A percentile compares a stretch with the other conserved stretches of the same genome.
These are phyloP conservation scores for Talaromyces piceae DNA, from an alignment of 2,329 filamentous ascomycete genomes.

Conservation along the genomic window DNA sequence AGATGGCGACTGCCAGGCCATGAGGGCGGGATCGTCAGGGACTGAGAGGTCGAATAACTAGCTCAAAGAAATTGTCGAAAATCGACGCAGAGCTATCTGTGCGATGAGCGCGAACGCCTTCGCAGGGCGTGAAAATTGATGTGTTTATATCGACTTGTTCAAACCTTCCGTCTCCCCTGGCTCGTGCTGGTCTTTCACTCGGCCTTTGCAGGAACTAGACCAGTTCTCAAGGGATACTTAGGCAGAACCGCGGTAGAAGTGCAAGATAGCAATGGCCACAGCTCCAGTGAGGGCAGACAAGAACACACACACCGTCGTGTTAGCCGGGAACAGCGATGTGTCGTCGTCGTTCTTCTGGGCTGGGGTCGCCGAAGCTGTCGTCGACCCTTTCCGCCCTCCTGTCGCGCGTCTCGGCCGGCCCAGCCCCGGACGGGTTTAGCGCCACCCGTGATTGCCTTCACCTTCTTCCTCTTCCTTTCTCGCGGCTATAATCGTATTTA, in stretches of 20 bases:
- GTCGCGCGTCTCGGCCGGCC: not conserved
- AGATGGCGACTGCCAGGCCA: conserved; percentile 66
- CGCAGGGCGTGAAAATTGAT: not conserved
- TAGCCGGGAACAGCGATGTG: not conserved
- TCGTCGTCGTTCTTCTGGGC: not conserved
- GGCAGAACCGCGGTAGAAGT: too few species aligned
- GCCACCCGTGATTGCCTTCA: not conserved
- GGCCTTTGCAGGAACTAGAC: not conserved
- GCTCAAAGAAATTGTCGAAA: not conserved
- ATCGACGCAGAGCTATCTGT: not conserved
- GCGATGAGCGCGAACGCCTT: not conserved
- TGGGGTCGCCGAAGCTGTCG: not conserved
- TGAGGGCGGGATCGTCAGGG: conserved; percentile 24
- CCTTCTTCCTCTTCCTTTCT: not conserved
- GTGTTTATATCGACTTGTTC: not conserved
- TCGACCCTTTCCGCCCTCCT: not conserved
- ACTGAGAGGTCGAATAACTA: not conserved
- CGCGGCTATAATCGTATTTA: not conserved
- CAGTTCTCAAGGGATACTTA: too few species aligned
- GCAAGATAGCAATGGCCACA: not conserved
- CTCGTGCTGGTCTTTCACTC: not conserved
- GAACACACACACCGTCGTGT: too few species aligned
- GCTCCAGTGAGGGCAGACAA: not conserved
- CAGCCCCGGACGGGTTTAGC: not conserved
- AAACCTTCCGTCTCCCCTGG: not conserved